Evolutionary conservation across 2,329 filamentous ascomycete genomes (phyloP), one percentile per base, ranked within the genome.

Genomic region (Penicillium sp.): DNA sequence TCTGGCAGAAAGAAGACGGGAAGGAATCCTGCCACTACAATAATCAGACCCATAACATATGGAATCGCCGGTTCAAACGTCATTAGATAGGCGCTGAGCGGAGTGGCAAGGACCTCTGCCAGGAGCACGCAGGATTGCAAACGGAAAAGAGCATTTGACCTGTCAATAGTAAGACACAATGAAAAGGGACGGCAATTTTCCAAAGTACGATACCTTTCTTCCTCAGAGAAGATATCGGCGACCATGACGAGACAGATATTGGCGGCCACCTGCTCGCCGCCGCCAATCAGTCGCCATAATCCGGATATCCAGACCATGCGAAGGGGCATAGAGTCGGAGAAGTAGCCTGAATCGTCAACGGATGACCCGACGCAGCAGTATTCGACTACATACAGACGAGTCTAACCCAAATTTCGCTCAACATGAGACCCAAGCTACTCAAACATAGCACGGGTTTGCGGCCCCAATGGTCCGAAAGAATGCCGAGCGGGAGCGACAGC

Each of bases 21-120:
- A 1, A 50, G 13, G 13, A 28, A 37, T 14, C 55, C 52, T 6
- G 51, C 1, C 4, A 55, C 4, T 0, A 45, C 26, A 7, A 63
- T 47, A 0, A 49, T 22, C 6, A 54, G 10, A 2, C 56, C 53
- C 5, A 61, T 31, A 0, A 53, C 28, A 39, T 47, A 63, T 4
- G 62, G 60, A 11, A 55, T 31, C 60, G 60, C 63, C 9, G 49
- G 47, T 23, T 50, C 26, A 4, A 45, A 49, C 8, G 41, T 54
- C 59, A 65, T 64, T 32, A 64, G n/a, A 26, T 56, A 57, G 28
- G 60, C 61, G 42, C 61, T 62, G 37, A 58, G n/a, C 4, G 61
- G 60, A 6, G 58, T 56, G 3, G 56, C 61, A 26, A 63, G 22
- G 5, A 64, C 47, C 38, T 65, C 60, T 26, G 60, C 51, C 3